These are phyloP conservation scores for Beauveria sp. DNA, from an alignment of 2,329 filamentous ascomycete species.

Conservation along the genomic window DNA sequence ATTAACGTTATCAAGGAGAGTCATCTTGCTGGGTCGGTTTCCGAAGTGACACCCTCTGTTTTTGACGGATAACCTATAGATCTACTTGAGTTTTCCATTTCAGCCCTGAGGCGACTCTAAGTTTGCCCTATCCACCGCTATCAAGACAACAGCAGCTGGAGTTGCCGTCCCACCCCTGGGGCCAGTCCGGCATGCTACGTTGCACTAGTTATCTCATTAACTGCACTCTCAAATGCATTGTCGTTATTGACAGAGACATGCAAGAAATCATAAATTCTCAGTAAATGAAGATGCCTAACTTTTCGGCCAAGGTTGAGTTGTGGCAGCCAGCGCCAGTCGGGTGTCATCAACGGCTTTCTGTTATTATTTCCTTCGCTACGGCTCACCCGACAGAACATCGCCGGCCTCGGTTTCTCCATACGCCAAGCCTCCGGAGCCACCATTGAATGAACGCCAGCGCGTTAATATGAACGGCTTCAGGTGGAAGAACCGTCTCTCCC, in stretches of 20 bases:
- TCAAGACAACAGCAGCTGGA: not conserved
- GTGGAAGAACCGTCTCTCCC: not conserved
- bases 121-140: not conserved
- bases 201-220: constrained; percentile 1
- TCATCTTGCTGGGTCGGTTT: not conserved
- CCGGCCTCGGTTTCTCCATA: not conserved
- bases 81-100: not conserved
- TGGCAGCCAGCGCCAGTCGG: not conserved
- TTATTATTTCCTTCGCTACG: not conserved
- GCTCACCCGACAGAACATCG: not conserved
- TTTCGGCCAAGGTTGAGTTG: not conserved
- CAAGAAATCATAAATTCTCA: not conserved
- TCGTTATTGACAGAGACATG: not conserved
- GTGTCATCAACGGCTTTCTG: not conserved
- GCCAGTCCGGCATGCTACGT: constrained; percentile 2
- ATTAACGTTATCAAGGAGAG: not conserved
- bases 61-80: not conserved
- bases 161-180: not conserved
- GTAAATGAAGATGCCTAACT: not conserved
- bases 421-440: not conserved
- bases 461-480: not conserved
- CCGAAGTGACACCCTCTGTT: not conserved
- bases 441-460: not conserved
- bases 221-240: not conserved
- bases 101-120: not conserved